Evolutionary conservation across 1,284 basidiomycete species (phyloP), one percentile per base, ranked within the genome.

Genomic region (Ustilago hordei): DNA sequence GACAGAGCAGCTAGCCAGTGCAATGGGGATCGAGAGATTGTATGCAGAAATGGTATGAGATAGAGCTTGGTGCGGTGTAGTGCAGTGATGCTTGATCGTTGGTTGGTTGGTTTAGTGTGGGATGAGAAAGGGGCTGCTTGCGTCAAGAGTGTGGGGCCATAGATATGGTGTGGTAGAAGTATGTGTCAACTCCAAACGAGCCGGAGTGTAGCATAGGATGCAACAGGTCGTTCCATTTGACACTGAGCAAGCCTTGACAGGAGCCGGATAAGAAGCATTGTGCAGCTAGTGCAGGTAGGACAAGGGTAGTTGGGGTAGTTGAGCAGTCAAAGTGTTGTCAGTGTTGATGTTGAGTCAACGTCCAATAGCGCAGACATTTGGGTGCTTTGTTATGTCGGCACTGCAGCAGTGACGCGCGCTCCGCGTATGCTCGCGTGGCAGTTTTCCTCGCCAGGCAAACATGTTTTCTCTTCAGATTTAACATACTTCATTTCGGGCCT

Each of bases 291-390:
- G 55, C 41, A 56, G 39, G 13, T 3, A 32, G 19, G 36, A 15
- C n/a, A 32, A 15, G 28, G 47, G 19, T n/a, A 59, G 23, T 7
- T 6, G 31, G 12, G 52, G 61, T 61, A 64, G 45, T 64, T 41
- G 60, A 67, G 60, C 65, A 58, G 52, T 54, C 43, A 64, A 45
- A 28, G 23, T 28, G 23, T 28, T 28, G 23, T 28, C 23, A 28
- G 71, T 69, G 71, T 69, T 74, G 71, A 69, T 74, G 71, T 69
- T 74, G 71, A 69, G 43, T 62, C 62, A 74, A 68, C 47, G 55
- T 74, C 71, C 60, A 66, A 53, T 50, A 34, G 32, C 57, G 62
- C 55, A 53, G 31, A 15, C 19, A 15, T 50, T 50, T 15, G 7
- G 28, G 50, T 58, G 43, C 41, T 56, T 19, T 13, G 35, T 48